These are phyloP conservation scores for Papiliotrema fonsecae DNA, from an alignment of 1,284 basidiomycete species.

Conservation along the genomic window DNA sequence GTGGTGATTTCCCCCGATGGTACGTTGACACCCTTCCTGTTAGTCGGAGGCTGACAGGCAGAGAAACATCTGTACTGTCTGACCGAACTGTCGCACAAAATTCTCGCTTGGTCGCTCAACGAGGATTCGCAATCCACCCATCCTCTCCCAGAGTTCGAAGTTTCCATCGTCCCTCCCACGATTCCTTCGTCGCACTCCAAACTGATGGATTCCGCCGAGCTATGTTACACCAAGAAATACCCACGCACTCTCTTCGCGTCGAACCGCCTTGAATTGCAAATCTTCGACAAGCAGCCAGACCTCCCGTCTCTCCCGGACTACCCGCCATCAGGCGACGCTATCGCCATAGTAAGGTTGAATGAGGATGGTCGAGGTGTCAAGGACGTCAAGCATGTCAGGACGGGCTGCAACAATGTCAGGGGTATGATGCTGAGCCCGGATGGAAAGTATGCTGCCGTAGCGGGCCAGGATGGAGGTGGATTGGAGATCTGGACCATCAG, in stretches of 20 bases:
- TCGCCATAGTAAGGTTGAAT: constrained; percentile 34
- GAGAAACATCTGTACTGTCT: constrained; percentile 39
- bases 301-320: constrained; percentile 15
- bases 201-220: constrained; percentile 40
- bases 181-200: constrained; percentile 24
- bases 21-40: constrained; percentile 16
- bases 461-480: constrained; percentile 37
- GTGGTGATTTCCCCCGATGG: constrained; percentile 33
- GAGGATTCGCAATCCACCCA: constrained; percentile 17
- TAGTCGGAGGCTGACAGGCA: neutral
- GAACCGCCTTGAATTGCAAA: constrained; percentile 40
- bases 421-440: constrained; percentile 39
- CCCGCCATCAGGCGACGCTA: constrained; percentile 34
- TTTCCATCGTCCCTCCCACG: constrained; percentile 28
- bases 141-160: constrained; percentile 21
- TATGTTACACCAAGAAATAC: constrained; percentile 26
- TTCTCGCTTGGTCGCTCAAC: constrained; percentile 35
- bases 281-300: constrained; percentile 21
- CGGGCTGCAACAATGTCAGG: constrained; percentile 34
- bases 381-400: constrained; percentile 30
- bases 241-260: constrained; percentile 39
- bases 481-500: constrained; percentile 38
- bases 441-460: constrained; percentile 40
- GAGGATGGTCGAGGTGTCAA: constrained; percentile 23
- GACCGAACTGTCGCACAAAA: constrained; percentile 36